phyloP scores from a whole-genome alignment of 345 rosid species.

The Eucalyptus polybractea region DNA sequence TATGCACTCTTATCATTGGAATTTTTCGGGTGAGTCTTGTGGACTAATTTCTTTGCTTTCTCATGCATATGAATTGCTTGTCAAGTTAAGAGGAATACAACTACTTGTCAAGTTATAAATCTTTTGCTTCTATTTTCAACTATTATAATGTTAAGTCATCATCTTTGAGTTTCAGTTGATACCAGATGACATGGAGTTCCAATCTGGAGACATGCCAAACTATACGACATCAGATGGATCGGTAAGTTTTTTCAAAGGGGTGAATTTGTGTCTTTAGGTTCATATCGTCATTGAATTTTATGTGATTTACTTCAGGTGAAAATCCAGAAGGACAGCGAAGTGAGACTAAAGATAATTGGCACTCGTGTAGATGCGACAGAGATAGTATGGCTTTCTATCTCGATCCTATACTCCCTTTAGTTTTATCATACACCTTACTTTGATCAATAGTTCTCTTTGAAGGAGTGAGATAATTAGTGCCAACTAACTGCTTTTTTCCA shows the following conservation, averaged over 20 bases:
- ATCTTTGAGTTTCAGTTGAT: constrained; percentile 36
- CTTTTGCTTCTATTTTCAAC: background rate
- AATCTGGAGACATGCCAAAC: constrained; percentile 86
- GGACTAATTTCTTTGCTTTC: background rate
- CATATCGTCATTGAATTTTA: background rate
- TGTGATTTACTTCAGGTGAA: constrained; percentile 42
- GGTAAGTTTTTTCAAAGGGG: constrained; percentile 10
- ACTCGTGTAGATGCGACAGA: constrained; percentile 90
- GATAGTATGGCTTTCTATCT: constrained; percentile 35
- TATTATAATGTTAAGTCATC: background rate
- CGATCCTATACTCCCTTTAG: background rate
- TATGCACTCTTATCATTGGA: background rate
- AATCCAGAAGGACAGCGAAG: constrained; percentile 93
- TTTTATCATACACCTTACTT: background rate
- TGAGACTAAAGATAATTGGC: constrained; percentile 83
- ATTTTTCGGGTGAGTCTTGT: background rate
- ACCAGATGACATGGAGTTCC: constrained; percentile 97
- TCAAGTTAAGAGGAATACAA: background rate
- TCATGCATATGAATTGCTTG: background rate
- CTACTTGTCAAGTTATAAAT: background rate
- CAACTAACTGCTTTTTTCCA: background rate
- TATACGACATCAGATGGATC: constrained; percentile 92
- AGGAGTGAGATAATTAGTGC: background rate
- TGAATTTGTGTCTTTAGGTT: background rate
- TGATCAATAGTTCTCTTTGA: background rate